Base-by-base conservation (phyloP, 2,329 filamentous ascomycete species). In the Pseudocercospora musae region DNA sequence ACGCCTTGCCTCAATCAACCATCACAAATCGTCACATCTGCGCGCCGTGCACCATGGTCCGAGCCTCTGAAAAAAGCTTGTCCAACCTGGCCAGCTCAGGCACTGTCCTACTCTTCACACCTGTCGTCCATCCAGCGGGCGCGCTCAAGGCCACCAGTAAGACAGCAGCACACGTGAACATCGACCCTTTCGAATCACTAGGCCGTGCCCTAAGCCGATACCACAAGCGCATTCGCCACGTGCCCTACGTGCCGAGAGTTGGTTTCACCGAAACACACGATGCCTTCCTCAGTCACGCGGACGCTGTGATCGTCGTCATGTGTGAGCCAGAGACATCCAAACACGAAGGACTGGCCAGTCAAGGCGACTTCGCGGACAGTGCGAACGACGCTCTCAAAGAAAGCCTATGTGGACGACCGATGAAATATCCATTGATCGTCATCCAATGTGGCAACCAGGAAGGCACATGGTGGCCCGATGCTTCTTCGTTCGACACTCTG, bases 171-270 rank as follows among this genome's bases (percentile, higher is more conserved):
- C 54, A 75, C 49, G 31, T 25, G 20, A 78, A 79, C 49, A 80
- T 77, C 69, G 90, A 93, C 72, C 90, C 89, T 0, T 92, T 92
- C 71, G 89, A 92, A 74, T 82, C 84, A 13, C 78, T 93, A 18
- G 90, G 89, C 20, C 82, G 83, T 65, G 83, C 85, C 49, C 74
- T 93, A 54, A 84, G 85, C 54, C 78, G 76, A 54, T 80, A 83
- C 67, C 87, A 89, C 70, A 77, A 81, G 2, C 81, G 81, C 73
- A 80, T 92, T 64, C 85, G 87, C 20, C 90, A 92, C 72, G 85
- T 91, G 48, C 89, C 90, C 5, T 93, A 91, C 70, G 85, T 86
- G 4, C 83, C 85, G 52, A 80, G 81, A 57, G 76, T 80, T 62
- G 88, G 88, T 46, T 85, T 91, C 72, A 89, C 86, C 2, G 80